These are phyloP conservation scores for Begonia loranthoides DNA, from an alignment of 306 rosid genomes.

Conservation along the genomic window DNA sequence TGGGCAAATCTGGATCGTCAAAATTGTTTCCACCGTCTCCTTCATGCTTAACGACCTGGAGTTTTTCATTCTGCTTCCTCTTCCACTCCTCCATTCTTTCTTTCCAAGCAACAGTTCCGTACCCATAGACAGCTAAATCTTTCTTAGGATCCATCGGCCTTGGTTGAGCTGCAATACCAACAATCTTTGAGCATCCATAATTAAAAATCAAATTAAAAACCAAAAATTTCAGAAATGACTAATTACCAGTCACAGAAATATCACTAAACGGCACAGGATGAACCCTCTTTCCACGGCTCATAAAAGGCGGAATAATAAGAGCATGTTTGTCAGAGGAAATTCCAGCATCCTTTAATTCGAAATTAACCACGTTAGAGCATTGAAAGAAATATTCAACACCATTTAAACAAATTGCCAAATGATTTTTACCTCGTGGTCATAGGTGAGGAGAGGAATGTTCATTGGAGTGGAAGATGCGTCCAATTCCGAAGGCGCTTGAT, in stretches of 20 bases:
- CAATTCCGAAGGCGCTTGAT: conserved; percentile 36
- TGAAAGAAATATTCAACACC: conserved; percentile 4
- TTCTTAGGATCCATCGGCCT: conserved; percentile 89
- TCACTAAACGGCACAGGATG: conserved; percentile 56
- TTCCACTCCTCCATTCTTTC: conserved; percentile 88
- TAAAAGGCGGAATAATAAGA: conserved; percentile 63
- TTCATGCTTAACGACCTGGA: conserved; percentile 59
- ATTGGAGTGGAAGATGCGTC: conserved; percentile 43
- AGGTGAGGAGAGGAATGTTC: conserved; percentile 63
- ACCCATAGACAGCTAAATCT: conserved; percentile 72
- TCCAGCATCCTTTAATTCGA: conserved; percentile 46
- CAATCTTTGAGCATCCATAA: conserved; percentile 10
- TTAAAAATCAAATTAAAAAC: background rate
- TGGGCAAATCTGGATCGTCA: conserved; percentile 69
- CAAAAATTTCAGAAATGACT: background rate
- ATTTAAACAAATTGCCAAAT: conserved; percentile 11
- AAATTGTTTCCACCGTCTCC: conserved; percentile 26
- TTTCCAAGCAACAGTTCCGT: conserved; percentile 91
- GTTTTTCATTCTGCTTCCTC: conserved; percentile 61
- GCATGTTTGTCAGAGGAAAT: conserved; percentile 84
- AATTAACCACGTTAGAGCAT: conserved; percentile 10
- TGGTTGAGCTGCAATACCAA: conserved; percentile 42
- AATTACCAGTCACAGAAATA: conserved; percentile 38
- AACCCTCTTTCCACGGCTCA: conserved; percentile 49
- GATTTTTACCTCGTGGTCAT: conserved; percentile 52